Evolutionary conservation across 2,329 filamentous ascomycete genomes (phyloP).

Genomic region (Ophiocordyceps australis): DNA sequence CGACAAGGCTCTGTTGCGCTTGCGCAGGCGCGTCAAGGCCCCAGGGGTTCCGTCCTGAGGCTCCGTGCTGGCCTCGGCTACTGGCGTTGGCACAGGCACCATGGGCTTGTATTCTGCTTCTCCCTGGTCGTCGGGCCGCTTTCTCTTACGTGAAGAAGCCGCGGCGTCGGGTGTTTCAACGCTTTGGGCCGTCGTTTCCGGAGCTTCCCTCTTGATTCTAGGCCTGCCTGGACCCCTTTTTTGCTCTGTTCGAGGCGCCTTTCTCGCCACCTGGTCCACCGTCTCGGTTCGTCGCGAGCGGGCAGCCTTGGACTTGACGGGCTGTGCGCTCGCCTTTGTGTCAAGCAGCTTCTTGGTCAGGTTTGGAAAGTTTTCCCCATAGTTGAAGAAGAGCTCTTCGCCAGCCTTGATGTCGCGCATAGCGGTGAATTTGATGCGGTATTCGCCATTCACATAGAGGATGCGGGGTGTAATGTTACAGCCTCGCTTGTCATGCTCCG

Average conservation of each 20-base stretch:
- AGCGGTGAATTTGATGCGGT: slow-evolving; percentile 59
- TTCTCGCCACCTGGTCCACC: slow-evolving; percentile 7
- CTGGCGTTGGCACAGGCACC: too few species aligned
- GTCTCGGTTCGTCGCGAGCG: slow-evolving; percentile 5
- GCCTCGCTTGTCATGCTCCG: slow-evolving; percentile 26
- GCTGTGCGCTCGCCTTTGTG: slow-evolving; percentile 15
- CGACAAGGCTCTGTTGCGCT: slow-evolving; percentile 6
- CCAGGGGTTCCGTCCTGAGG: slow-evolving; percentile 7
- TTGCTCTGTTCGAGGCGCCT: slow-evolving; percentile 6
- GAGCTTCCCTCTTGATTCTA: slow-evolving; percentile 2
- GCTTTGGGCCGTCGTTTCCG: background rate
- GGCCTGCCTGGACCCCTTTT: slow-evolving; percentile 8
- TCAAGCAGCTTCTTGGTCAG: slow-evolving; percentile 26
- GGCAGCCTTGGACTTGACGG: slow-evolving; percentile 7
- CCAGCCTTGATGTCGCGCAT: slow-evolving; percentile 47
- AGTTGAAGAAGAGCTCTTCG: slow-evolving; percentile 70
- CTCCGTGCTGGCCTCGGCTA: slow-evolving; percentile 7
- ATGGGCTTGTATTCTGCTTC: slow-evolving; percentile 14
- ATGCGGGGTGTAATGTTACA: slow-evolving; percentile 48
- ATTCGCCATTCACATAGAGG: slow-evolving; percentile 55
- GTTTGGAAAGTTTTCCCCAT: slow-evolving; percentile 51
- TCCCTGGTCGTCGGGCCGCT: slow-evolving; percentile 10
- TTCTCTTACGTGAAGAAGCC: slow-evolving; percentile 9
- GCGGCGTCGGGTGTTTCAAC: background rate
- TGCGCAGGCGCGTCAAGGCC: slow-evolving; percentile 9